These are phyloP conservation scores for Aspergillus sparsus DNA, from an alignment of 495 filamentous ascomycete genomes.

Conservation along the genomic window DNA sequence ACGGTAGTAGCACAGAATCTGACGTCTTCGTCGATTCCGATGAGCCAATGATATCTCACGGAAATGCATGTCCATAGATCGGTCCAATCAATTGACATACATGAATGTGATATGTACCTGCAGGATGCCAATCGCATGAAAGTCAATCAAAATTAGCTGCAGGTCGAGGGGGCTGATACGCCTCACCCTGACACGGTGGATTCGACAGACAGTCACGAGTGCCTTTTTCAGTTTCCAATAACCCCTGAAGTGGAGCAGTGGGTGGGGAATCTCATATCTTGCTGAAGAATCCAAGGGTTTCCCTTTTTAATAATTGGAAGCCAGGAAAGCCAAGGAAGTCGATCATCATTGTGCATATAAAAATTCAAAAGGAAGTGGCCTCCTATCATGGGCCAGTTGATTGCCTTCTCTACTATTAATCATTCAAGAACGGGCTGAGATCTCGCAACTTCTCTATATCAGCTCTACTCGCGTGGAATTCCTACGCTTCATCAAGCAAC, in stretches of 20 bases:
- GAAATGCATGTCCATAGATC: background rate
- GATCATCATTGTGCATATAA: background rate
- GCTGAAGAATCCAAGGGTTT: background rate
- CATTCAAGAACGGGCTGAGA: background rate
- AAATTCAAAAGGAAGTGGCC: background rate
- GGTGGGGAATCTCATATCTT: background rate
- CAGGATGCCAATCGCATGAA: background rate
- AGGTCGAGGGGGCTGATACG: background rate
- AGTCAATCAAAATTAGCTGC: background rate
- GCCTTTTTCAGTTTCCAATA: background rate
- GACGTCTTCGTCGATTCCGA: background rate
- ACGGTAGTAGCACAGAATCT: too few species aligned
- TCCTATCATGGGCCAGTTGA: background rate
- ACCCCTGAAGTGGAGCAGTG: background rate
- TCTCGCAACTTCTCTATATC: background rate
- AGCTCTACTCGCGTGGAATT: background rate
- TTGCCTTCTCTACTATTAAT: too few species aligned
- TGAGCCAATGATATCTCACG: background rate
- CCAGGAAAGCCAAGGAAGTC: background rate
- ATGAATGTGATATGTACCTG: background rate
- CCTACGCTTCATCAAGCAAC: background rate
- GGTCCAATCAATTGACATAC: background rate
- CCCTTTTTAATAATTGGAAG: background rate
- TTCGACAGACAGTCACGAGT: background rate
- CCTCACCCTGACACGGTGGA: background rate